Evolutionary conservation across 345 rosid genomes (phyloP).

Genomic region (Citrus cavaleriei): DNA sequence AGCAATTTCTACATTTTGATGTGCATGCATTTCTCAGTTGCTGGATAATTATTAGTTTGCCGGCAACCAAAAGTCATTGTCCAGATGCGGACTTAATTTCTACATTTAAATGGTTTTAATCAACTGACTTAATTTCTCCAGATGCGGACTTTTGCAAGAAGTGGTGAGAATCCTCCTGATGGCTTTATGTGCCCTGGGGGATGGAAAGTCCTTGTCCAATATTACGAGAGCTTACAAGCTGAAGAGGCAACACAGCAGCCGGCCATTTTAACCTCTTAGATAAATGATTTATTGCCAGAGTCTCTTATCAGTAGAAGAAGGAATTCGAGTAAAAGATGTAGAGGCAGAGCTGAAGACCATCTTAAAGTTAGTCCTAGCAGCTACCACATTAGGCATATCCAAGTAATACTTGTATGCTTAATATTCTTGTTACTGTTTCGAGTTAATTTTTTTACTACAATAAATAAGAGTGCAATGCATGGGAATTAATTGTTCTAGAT

Average conservation of each 20-base stretch:
- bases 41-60: not conserved
- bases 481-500: not conserved
- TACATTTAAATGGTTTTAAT: not conserved
- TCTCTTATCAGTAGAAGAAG: not conserved
- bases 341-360: not conserved
- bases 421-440: not conserved
- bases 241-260: slow-evolving; percentile 43
- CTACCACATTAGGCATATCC: not conserved
- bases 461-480: not conserved
- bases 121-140: slow-evolving; percentile 21
- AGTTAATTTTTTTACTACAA: not conserved
- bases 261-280: slow-evolving; percentile 34
- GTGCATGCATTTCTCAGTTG: not conserved
- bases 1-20: not conserved
- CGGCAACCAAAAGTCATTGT: not conserved
- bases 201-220: slow-evolving; percentile 86
- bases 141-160: slow-evolving; percentile 88
- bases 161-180: slow-evolving; percentile 86
- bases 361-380: not conserved
- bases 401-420: not conserved
- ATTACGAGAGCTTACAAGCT: slow-evolving; percentile 67
- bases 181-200: slow-evolving; percentile 98
- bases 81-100: too few relatives aligned
- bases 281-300: not conserved
- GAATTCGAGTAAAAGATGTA: not conserved